Conservation (phyloP, 768 basidiomycete species). For the Cystofilobasidium bisporidii region DNA sequence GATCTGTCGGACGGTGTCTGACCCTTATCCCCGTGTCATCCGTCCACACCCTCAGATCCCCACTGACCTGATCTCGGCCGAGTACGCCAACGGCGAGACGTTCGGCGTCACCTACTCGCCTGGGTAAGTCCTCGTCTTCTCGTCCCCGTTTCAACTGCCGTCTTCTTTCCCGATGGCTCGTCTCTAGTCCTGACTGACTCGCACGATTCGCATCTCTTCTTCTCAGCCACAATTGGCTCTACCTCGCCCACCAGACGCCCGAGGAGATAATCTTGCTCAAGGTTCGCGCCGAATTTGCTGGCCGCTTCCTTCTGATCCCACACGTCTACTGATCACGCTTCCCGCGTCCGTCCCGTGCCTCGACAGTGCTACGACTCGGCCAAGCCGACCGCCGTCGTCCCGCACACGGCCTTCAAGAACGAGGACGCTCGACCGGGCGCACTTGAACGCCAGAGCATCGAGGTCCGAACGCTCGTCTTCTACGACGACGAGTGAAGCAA, state of each 20-base stretch:
- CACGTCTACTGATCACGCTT: too few species aligned
- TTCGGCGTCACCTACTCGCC: neutral
- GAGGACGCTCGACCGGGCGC: slow-evolving; percentile 3
- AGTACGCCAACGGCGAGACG: slow-evolving; percentile 14
- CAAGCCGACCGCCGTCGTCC: slow-evolving; percentile 17
- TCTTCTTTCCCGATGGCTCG: too few species aligned
- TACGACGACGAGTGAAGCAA: slow-evolving; percentile 2
- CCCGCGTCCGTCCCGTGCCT: neutral
- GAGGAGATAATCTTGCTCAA: slow-evolving; percentile 13
- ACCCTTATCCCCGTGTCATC: too few species aligned
- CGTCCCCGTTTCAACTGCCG: too few species aligned
- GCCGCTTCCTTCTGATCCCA: neutral
- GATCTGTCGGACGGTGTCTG: too few species aligned
- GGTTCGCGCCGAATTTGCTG: neutral
- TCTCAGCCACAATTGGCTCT: slow-evolving; percentile 9
- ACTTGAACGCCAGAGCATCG: slow-evolving; percentile 21
- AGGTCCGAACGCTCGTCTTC: slow-evolving; percentile 26
- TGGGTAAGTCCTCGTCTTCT: neutral
- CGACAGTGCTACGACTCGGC: slow-evolving; percentile 15
- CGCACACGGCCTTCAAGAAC: slow-evolving; percentile 27
- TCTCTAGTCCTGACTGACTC: too few species aligned
- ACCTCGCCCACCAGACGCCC: slow-evolving; percentile 20
- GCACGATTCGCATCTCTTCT: neutral
- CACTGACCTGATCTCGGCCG: slow-evolving; percentile 9
- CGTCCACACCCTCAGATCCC: neutral